phyloP scores from a whole-genome alignment of 176 grass and related monocot genomes.

The Avena atlantica region DNA sequence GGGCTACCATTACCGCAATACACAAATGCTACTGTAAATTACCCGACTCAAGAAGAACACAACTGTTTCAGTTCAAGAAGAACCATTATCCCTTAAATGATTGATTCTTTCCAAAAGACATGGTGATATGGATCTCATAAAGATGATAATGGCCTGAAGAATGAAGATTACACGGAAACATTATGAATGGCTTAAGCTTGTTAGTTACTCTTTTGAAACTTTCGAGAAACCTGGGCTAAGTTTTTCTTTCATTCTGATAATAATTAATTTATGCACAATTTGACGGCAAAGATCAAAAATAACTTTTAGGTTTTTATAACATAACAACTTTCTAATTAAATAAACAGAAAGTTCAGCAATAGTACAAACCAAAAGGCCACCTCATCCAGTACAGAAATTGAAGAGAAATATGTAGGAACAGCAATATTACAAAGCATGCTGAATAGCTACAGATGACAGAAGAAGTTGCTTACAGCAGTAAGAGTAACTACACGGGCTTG shows the following conservation, averaged over 20 bases:
- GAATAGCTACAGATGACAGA: slow-evolving; percentile 26
- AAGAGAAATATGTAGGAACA: slow-evolving; percentile 25
- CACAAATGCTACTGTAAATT: not conserved
- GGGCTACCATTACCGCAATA: not conserved
- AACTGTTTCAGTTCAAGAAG: not conserved
- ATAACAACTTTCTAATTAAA: not conserved
- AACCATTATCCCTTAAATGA: slow-evolving; percentile 24
- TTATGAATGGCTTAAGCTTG: slow-evolving; percentile 16
- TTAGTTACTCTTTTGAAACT: slow-evolving; percentile 30
- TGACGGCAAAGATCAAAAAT: not conserved
- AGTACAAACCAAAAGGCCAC: slow-evolving; percentile 18
- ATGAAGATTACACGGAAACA: slow-evolving; percentile 30
- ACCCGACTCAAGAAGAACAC: slow-evolving; percentile 9
- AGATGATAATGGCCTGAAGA: not conserved
- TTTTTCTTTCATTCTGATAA: not conserved
- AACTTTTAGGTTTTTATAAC: slow-evolving; percentile 28
- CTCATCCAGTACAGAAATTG: slow-evolving; percentile 6
- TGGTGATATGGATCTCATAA: not conserved
- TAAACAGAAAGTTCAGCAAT: slow-evolving; percentile 19
- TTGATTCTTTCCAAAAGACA: slow-evolving; percentile 16
- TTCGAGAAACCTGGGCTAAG: not conserved
- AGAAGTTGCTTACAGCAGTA: slow-evolving; percentile 81
- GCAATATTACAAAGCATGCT: slow-evolving; percentile 36
- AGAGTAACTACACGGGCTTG: slow-evolving; percentile 64
- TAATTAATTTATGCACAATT: slow-evolving; percentile 24